phyloP scores from a whole-genome alignment of 2,329 filamentous ascomycete genomes.

The Ceratocystis albifundus region DNA sequence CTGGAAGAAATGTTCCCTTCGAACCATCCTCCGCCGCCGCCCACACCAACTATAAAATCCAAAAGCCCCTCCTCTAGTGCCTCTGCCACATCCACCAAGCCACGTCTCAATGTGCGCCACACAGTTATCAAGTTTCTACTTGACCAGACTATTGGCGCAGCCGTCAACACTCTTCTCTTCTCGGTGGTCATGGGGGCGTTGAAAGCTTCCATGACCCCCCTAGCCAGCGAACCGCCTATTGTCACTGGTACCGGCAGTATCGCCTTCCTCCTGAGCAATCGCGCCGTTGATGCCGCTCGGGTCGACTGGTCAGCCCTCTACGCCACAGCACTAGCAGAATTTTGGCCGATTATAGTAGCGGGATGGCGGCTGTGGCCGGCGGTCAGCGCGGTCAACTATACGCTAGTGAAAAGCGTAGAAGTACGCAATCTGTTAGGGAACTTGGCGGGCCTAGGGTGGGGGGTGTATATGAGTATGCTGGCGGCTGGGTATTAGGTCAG shows the following conservation, averaged over 20 bases:
- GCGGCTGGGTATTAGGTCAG: conserved; percentile 2
- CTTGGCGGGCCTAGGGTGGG: conserved; percentile 61
- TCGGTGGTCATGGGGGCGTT: conserved; percentile 48
- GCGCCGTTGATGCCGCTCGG: conserved; percentile 35
- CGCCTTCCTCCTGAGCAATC: conserved; percentile 31
- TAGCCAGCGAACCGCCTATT: conserved; percentile 28
- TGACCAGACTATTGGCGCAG: conserved; percentile 57
- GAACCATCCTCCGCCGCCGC: conserved; percentile 28
- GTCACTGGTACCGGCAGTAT: conserved; percentile 27
- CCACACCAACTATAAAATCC: conserved; percentile 30
- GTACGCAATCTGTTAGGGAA: conserved; percentile 59
- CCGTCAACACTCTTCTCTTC: conserved; percentile 54
- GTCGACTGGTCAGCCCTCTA: conserved; percentile 39
- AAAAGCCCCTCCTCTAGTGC: conserved; percentile 36
- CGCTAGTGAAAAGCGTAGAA: conserved; percentile 57
- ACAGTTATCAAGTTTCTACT: conserved; percentile 55
- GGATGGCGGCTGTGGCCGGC: conserved; percentile 60
- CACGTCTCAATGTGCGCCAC: conserved; percentile 43
- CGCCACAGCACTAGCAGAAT: conserved; percentile 41
- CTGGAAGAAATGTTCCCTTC: conserved; percentile 66
- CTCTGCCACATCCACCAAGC: conserved; percentile 28
- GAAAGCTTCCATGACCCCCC: conserved; percentile 37
- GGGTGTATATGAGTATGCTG: conserved; percentile 61
- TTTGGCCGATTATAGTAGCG: conserved; percentile 53
- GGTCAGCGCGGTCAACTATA: conserved; percentile 59